Evolutionary conservation across 371 early-diverging fungal species (phyloP).

Genomic region (Mortierella sp.): DNA sequence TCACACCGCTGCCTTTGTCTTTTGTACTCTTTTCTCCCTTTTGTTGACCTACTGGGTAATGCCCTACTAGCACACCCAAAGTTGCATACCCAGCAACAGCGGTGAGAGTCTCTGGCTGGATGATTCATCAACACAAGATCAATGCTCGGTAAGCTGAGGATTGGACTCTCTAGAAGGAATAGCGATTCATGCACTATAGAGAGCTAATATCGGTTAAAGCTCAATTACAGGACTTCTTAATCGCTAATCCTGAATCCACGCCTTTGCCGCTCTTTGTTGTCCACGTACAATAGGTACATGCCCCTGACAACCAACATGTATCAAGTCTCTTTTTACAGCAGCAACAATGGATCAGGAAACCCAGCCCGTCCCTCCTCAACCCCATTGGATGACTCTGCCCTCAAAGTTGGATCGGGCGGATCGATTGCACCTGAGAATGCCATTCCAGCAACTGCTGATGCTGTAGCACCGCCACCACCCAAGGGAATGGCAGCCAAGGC

Average conservation of each 20-base stretch:
- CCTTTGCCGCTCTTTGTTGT: too few species aligned
- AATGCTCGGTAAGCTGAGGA: too few species aligned
- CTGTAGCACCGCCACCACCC: slow-evolving; percentile 21
- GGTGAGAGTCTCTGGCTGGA: too few species aligned
- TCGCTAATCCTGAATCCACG: background rate
- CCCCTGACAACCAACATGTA: background rate
- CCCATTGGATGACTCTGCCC: slow-evolving; percentile 19
- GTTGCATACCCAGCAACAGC: too few species aligned
- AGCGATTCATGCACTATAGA: background rate
- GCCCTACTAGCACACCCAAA: too few species aligned
- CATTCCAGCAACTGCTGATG: background rate
- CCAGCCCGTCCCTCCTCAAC: slow-evolving; percentile 36
- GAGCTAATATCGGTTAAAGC: too few species aligned
- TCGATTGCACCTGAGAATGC: slow-evolving; percentile 32
- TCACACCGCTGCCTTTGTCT: too few species aligned
- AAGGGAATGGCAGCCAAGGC: slow-evolving; percentile 31
- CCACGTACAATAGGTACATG: background rate
- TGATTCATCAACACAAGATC: too few species aligned
- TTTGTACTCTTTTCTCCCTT: too few species aligned
- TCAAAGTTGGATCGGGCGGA: slow-evolving; percentile 23
- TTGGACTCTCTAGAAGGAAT: background rate
- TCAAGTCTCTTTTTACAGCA: background rate
- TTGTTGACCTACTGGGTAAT: too few species aligned
- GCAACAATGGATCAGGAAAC: background rate
- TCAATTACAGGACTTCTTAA: too few species aligned